A percentile compares a stretch with the other conserved stretches of the same genome.
Evolutionary conservation across 495 filamentous ascomycete species (phyloP).

Genomic region (Trichoderma virens): DNA sequence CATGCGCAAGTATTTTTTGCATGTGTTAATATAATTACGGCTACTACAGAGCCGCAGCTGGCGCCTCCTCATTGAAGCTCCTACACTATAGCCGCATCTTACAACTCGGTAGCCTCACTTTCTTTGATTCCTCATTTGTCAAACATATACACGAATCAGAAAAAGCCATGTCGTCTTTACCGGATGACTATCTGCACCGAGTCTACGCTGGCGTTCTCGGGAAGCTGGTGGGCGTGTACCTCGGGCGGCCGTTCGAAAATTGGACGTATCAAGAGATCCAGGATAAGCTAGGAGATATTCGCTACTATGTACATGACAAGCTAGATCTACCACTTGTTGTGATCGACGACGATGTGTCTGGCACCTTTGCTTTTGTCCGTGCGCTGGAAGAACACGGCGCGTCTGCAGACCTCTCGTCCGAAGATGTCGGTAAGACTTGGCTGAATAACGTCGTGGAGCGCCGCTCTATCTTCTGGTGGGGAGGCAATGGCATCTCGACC

Average conservation of each 20-base stretch:
- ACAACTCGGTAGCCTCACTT: no score
- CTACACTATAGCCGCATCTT: no score
- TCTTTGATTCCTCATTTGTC: no score
- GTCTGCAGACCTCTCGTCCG: slow-evolving; percentile 11
- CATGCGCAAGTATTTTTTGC: no score
- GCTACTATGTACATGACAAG: slow-evolving; percentile 24
- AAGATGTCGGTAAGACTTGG: slow-evolving; percentile 25
- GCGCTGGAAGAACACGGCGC: slow-evolving; percentile 23
- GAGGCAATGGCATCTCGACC: slow-evolving; percentile 24
- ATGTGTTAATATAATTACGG: no score
- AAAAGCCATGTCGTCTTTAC: slow-evolving; percentile 11
- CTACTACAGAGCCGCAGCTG: no score
- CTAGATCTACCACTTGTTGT: slow-evolving; percentile 20
- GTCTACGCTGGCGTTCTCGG: slow-evolving; percentile 29
- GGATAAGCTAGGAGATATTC: slow-evolving; percentile 19
- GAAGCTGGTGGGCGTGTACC: slow-evolving; percentile 26
- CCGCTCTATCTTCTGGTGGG: slow-evolving; percentile 26
- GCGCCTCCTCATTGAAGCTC: no score
- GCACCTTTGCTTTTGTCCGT: slow-evolving; percentile 25
- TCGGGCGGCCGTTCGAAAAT: slow-evolving; percentile 26
- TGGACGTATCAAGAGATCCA: slow-evolving; percentile 26
- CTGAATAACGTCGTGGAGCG: slow-evolving; percentile 21
- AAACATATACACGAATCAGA: no score
- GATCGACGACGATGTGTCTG: slow-evolving; percentile 25
- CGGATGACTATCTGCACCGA: slow-evolving; percentile 21